Evolutionary conservation across 192 early-diverging fungal species (phyloP).

Genomic region (Coemansia sp.): DNA sequence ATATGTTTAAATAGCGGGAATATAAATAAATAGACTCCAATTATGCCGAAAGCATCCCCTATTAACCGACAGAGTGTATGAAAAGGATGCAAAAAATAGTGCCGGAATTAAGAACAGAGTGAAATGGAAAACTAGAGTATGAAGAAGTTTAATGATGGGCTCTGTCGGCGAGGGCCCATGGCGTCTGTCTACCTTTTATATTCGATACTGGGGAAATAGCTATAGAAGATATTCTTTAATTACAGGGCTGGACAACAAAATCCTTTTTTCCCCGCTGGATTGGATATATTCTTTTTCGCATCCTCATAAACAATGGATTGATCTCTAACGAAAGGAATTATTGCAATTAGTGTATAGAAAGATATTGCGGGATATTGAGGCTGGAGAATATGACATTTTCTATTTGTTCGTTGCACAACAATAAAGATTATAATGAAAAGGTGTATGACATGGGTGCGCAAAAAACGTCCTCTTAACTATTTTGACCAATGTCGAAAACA

Average conservation of each 20-base stretch:
- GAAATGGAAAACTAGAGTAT: background rate
- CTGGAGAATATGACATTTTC: background rate
- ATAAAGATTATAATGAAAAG: background rate
- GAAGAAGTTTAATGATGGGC: background rate
- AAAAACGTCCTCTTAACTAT: too few relatives aligned
- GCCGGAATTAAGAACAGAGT: background rate
- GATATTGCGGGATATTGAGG: background rate
- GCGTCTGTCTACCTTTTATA: background rate
- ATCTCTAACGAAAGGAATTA: background rate
- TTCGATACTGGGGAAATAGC: background rate
- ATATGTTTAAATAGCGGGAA: background rate
- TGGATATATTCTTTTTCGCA: background rate
- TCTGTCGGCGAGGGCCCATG: slow-evolving; percentile 1
- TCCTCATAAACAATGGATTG: background rate
- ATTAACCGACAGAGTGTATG: background rate
- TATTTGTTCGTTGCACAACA: background rate
- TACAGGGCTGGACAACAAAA: background rate
- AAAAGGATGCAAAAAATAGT: background rate
- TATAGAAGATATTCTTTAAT: background rate
- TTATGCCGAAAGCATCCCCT: background rate
- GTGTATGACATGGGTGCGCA: background rate
- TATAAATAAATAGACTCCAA: background rate
- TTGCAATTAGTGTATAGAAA: too few relatives aligned
- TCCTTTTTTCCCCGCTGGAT: background rate
- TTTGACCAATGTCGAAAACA: background rate